Conservation (phyloP, 441 rosid species). For the Caryocar brasiliense region DNA sequence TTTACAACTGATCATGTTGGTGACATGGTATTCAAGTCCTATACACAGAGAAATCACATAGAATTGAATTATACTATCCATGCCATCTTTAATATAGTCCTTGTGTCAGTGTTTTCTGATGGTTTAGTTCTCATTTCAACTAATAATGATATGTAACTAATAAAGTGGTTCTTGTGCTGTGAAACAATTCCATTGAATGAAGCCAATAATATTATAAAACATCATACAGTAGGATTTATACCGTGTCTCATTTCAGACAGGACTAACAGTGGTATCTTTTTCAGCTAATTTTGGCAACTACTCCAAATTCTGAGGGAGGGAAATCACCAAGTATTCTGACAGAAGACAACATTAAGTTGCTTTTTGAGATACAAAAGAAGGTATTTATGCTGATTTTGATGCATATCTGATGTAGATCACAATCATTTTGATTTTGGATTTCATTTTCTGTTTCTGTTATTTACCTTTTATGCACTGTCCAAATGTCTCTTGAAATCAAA, state of each 20-base stretch:
- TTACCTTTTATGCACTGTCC: neutral
- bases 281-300: conserved; percentile 83
- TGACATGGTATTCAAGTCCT: neutral
- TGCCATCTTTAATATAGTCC: too few species aligned
- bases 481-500: neutral
- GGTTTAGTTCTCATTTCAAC: too few species aligned
- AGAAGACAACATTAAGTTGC: conserved; percentile 73
- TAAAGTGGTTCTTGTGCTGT: too few species aligned
- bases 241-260: neutral
- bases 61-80: too few species aligned
- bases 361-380: conserved; percentile 92
- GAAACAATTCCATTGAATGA: neutral
- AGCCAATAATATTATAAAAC: too few species aligned
- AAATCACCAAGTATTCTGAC: conserved; percentile 71
- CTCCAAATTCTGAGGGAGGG: conserved; percentile 40
- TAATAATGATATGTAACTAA: too few species aligned
- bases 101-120: neutral
- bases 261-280: conserved; percentile 21
- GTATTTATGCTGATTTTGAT: conserved; percentile 22
- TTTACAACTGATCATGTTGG: too few species aligned
- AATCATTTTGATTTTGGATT: neutral
- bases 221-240: too few species aligned
- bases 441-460: neutral
- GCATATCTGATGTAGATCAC: neutral
- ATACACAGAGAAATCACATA: too few species aligned